Conservation (phyloP, 2,329 filamentous ascomycete species). For the Coccinonectria pachysandricola region DNA sequence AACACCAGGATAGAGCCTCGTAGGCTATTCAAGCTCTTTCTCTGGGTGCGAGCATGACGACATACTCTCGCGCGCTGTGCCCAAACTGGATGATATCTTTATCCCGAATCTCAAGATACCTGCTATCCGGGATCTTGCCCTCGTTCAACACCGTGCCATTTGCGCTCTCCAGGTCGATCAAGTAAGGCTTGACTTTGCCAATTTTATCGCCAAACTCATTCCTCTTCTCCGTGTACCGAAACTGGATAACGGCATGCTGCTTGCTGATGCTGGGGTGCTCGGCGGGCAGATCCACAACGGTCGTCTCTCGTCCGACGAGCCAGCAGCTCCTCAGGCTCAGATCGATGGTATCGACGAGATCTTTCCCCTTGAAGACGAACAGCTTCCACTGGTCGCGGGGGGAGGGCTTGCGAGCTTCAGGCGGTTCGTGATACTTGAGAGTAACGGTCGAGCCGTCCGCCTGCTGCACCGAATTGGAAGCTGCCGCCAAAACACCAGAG, state of each 20-base stretch:
- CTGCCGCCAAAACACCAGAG: constrained; percentile 76
- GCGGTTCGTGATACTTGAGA: constrained; percentile 92
- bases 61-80: constrained; percentile 81
- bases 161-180: constrained; percentile 87
- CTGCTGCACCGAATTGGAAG: constrained; percentile 68
- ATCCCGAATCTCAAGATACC: constrained; percentile 78
- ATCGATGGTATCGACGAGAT: constrained; percentile 72
- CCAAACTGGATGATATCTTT: constrained; percentile 88
- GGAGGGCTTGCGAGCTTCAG: constrained; percentile 82
- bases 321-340: constrained; percentile 73
- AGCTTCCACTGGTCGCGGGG: constrained; percentile 73
- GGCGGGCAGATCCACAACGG: constrained; percentile 72
- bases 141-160: constrained; percentile 83
- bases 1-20: too few species aligned
- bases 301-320: constrained; percentile 72
- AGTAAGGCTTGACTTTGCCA: constrained; percentile 72
- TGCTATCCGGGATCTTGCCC: constrained; percentile 58
- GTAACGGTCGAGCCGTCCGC: constrained; percentile 64
- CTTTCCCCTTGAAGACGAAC: constrained; percentile 81
- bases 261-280: constrained; percentile 91
- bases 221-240: constrained; percentile 70
- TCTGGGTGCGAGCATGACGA: constrained; percentile 68
- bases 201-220: constrained; percentile 81
- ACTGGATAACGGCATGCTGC: constrained; percentile 93
- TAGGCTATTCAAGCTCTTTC: constrained; percentile 27